Base-by-base conservation (phyloP, 2,329 filamentous ascomycete species). In the Colletotrichum paranaense region DNA sequence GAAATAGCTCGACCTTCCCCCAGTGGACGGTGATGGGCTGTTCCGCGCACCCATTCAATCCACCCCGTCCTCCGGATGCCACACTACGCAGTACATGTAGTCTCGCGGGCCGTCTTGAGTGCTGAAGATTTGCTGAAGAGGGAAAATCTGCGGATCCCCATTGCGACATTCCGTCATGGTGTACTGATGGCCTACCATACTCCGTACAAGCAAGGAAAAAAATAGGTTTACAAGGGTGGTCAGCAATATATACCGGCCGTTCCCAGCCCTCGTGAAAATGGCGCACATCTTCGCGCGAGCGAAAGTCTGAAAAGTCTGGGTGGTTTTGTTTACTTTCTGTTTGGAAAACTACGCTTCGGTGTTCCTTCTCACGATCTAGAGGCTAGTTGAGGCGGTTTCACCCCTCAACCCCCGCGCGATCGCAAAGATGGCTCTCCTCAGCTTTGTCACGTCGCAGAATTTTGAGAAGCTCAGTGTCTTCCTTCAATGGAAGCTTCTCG, bases 221-320 rank as follows among this genome's bases (percentile, higher is more conserved):
- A 49, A 35, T 56, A 32, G 30, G n/a, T 35, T 46, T 26, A 22
- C 38, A 32, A 49, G 28, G 38, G 49, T 32, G 49, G n/a, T 49
- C 12, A 28, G 24, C 63, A 62, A 35, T 24, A 55, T 62, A 56
- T 32, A 62, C 49, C 32, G 35, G 24, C 35, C 8, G 19, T 32
- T n/a, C 24, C 38, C n/a, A 49, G 56, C 32, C 32, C 64, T 71
- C 30, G 30, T 7, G n/a, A 67, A 71, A 71, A 71, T 67, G 68
- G 63, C 68, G 56, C 68, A 57, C 24, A 12, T 32, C 19, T 32
- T 49, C 42, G 42, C 19, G 42, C 42, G 9, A 30, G 55, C 12
- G 42, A 60, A 30, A 46, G 35, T 30, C 32, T 58, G 22, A 5
- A 28, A 28, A 46, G 35, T 30, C 11, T 7, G n/a, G 11, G 42